Base-by-base conservation (phyloP, 495 filamentous ascomycete species). In the Hypoxylon trugodes region DNA sequence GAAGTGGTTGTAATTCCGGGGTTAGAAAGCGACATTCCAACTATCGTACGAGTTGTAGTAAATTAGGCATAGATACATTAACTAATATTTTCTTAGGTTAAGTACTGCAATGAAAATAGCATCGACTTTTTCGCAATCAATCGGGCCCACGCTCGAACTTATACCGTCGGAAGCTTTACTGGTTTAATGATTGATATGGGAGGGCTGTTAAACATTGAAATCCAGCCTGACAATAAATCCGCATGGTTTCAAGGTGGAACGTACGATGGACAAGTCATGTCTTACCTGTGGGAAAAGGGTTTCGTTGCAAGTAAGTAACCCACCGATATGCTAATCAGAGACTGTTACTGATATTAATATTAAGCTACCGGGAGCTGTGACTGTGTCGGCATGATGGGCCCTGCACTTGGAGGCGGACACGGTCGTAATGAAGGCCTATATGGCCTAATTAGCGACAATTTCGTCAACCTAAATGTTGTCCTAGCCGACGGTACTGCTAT, bases 351-450 rank as follows among this genome's bases (percentile, higher is more conserved):
- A 10, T 30, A 30, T 30, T 10, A 5, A 30, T 10, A 30, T 30
- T 10, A 4, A 69, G 79, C 81, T 0, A 83, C 83, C n/a, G 84
- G 84, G 25, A 71, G 70, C 6, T 82, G 80, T 42, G 76, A 82
- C 52, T 88, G 86, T 61, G 81, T 83, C 12, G 77, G 81, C 48
- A 63, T 76, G 41, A 54, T 86, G 2, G 84, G 84, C 2, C 78
- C 82, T 9, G 78, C 68, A 0, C 80, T 88, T 10, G 87, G 87
- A 8, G 87, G 85, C 46, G 87, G 86, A 35, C 81, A 86, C 58
- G 86, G 87, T 12, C 78, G 76, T 57, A 73, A 83, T 3, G 79
- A 86, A 69, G 86, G 86, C 6, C 69, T 70, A 13, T 69, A 85
- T 59, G 84, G 85, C 4, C 69, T 86, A 10, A 53, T 84, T 16